Evolutionary conservation across 257 asterid species (phyloP).

Genomic region (Solanum pinnatisectum): DNA sequence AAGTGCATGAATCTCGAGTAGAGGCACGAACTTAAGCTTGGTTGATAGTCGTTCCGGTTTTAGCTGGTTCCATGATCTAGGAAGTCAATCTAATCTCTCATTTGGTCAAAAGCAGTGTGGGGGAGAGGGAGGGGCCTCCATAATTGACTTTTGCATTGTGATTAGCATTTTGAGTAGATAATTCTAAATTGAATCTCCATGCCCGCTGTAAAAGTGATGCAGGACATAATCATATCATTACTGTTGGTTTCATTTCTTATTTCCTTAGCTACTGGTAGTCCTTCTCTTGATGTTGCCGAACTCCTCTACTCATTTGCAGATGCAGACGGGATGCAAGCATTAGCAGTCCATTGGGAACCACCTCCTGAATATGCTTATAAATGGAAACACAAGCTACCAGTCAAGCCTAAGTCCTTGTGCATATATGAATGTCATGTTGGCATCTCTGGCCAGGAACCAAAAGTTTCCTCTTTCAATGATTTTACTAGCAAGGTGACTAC

Average conservation of each 20-base stretch:
- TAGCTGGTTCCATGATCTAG: neutral
- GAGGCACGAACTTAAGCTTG: neutral
- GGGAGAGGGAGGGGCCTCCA: neutral
- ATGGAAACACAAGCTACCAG: slow-evolving; percentile 74
- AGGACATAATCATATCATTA: neutral
- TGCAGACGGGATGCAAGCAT: slow-evolving; percentile 68
- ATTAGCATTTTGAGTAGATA: neutral
- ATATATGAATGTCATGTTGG: slow-evolving; percentile 97
- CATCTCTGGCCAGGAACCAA: slow-evolving; percentile 67
- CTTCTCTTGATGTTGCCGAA: neutral
- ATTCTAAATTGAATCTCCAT: neutral
- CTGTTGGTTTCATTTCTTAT: neutral
- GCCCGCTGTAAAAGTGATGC: neutral
- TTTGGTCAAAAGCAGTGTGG: neutral
- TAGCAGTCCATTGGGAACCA: slow-evolving; percentile 96
- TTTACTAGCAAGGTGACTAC: slow-evolving; percentile 52
- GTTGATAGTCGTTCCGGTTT: neutral
- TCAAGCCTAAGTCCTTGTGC: slow-evolving; percentile 76
- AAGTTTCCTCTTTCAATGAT: slow-evolving; percentile 61
- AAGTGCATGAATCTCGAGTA: neutral
- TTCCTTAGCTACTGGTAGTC: neutral
- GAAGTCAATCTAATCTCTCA: neutral
- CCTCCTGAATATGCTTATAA: slow-evolving; percentile 71
- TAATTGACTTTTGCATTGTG: neutral
- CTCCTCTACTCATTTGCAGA: slow-evolving; percentile 26